Conservation (phyloP, 176 grass and related monocot species). For the Triticum turgidum region DNA sequence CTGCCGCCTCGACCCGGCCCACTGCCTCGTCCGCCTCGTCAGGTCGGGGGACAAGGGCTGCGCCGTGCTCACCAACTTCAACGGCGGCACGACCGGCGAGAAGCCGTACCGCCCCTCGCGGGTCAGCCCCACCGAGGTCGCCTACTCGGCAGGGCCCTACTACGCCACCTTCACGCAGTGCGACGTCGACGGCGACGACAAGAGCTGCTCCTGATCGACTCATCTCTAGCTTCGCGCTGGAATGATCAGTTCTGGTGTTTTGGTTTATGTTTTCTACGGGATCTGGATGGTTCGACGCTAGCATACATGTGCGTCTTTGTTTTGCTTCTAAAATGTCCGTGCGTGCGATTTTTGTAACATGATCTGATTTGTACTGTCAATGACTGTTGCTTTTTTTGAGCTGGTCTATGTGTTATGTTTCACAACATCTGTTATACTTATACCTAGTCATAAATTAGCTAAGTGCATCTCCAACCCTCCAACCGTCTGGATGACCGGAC, state of each 20-base stretch:
- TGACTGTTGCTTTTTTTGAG: background rate
- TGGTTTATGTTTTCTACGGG: background rate
- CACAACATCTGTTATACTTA: too few species aligned
- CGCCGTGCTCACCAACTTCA: conserved; percentile 68
- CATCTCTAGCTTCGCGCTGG: background rate
- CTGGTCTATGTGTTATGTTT: too few species aligned
- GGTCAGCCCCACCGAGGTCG: conserved; percentile 9
- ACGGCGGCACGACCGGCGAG: conserved; percentile 51
- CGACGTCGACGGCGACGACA: background rate
- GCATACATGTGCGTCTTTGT: background rate
- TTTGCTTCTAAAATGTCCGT: background rate
- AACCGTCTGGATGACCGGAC: too few species aligned
- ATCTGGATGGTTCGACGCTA: background rate
- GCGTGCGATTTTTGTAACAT: background rate
- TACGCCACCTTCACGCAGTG: conserved; percentile 57
- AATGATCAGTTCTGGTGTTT: background rate
- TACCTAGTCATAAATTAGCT: too few species aligned
- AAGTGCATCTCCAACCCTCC: too few species aligned
- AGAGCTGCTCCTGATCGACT: background rate
- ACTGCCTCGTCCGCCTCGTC: conserved; percentile 53
- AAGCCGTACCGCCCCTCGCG: conserved; percentile 24
- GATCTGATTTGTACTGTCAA: background rate
- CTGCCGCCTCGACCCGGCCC: conserved; percentile 2
- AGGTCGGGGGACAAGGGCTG: conserved; percentile 49
- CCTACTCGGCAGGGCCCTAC: conserved; percentile 58